Conservation (phyloP, 1,284 basidiomycete genomes). For the Anthracocystis walkeri region DNA sequence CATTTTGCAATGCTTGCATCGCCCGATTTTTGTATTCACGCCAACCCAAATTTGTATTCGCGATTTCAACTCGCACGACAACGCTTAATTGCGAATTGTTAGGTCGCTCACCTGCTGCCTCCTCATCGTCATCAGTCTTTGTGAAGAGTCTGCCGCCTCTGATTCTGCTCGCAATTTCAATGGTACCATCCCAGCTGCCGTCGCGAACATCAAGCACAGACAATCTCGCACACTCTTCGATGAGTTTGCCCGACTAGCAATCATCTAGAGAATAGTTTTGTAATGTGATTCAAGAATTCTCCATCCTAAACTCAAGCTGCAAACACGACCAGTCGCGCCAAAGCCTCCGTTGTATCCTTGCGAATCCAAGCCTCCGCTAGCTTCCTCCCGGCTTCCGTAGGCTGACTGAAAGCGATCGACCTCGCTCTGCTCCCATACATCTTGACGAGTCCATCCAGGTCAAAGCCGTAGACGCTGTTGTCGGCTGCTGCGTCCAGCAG, state of each 20-base stretch:
- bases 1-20: not conserved
- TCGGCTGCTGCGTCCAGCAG: slow-evolving; percentile 57
- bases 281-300: not conserved
- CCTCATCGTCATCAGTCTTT: not conserved
- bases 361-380: slow-evolving; percentile 60
- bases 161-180: not conserved
- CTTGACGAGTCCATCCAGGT: slow-evolving; percentile 16
- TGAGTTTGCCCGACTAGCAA: not conserved
- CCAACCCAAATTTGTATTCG: not conserved
- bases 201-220: not conserved
- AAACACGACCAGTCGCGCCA: slow-evolving; percentile 39
- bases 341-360: not conserved
- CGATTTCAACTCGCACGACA: slow-evolving; percentile 23
- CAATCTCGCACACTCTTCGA: not conserved
- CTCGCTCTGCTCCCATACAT: slow-evolving; percentile 49
- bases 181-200: too few relatives aligned
- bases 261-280: too few relatives aligned
- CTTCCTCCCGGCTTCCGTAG: slow-evolving; percentile 57
- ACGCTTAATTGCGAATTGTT: not conserved
- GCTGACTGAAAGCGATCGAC: slow-evolving; percentile 61
- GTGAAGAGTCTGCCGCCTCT: not conserved
- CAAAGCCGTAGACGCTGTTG: slow-evolving; percentile 58
- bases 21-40: slow-evolving; percentile 10
- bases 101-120: not conserved
- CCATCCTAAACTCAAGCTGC: slow-evolving; percentile 24